Evolutionary conservation across 148 eudicot species (phyloP).

Genomic region (Camellia granthamiana): DNA sequence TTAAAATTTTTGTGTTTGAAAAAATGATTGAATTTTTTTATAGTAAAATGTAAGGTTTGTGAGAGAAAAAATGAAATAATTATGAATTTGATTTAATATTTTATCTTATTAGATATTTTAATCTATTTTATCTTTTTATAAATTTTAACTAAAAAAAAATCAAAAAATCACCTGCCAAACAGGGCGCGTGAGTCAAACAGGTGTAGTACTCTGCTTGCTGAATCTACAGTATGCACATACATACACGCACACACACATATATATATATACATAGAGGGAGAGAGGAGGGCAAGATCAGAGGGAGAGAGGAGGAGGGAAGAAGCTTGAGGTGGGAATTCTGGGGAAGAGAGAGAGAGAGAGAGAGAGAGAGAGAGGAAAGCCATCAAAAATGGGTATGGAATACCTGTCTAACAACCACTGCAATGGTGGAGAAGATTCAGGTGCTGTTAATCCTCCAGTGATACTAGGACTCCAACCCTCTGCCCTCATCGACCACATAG

Average conservation of each 20-base stretch:
- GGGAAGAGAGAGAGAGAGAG: not conserved
- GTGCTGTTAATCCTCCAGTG: conserved; percentile 17
- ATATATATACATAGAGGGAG: not conserved
- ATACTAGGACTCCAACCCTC: conserved; percentile 76
- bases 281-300: not conserved
- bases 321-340: not conserved
- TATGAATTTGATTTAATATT: too few species aligned
- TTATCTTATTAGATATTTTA: too few species aligned
- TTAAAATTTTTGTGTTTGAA: too few species aligned
- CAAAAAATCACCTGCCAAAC: too few species aligned
- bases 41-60: too few species aligned
- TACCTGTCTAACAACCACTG: not conserved
- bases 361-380: conserved; percentile 8
- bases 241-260: not conserved
- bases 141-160: too few species aligned
- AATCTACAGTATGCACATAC: not conserved
- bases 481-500: conserved; percentile 83
- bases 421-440: not conserved
- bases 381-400: conserved; percentile 20
- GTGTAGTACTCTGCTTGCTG: not conserved
- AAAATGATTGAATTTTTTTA: too few species aligned
- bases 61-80: too few species aligned
- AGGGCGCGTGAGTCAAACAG: too few species aligned
- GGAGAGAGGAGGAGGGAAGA: not conserved
- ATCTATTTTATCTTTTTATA: too few species aligned